A percentile compares a stretch with the other conserved stretches of the same genome.
Conservation (phyloP, 2,329 filamentous ascomycete genomes). For the Aspergillus costaricaensis region DNA sequence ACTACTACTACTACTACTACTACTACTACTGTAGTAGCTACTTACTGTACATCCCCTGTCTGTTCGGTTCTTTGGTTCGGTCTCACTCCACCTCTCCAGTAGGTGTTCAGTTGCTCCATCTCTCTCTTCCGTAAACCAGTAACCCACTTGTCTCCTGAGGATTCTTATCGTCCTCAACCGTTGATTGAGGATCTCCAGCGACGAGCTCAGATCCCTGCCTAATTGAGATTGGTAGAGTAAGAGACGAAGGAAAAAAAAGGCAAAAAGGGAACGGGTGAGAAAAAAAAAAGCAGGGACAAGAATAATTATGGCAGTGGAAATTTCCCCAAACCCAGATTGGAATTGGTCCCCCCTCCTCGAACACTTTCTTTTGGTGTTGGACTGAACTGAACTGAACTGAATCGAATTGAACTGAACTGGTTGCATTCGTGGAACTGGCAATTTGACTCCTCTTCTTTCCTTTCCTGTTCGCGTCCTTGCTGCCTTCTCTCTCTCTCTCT, state of each 20-base stretch:
- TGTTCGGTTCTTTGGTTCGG: no score
- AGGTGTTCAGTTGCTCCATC: no score
- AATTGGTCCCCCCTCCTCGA: not conserved
- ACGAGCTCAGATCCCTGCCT: slow-evolving; percentile 19
- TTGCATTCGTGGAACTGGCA: not conserved
- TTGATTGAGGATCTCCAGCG: slow-evolving; percentile 13
- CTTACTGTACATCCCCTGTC: no score
- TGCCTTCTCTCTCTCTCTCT: not conserved
- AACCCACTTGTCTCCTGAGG: not conserved
- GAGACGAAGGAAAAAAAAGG: not conserved
- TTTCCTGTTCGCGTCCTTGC: not conserved
- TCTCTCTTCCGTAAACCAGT: not conserved
- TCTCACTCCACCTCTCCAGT: no score
- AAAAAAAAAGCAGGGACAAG: not conserved
- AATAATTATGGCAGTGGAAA: slow-evolving; percentile 1
- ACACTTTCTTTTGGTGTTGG: no score
- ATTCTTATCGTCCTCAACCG: slow-evolving; percentile 8
- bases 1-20: no score
- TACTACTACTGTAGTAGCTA: no score
- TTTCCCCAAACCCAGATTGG: not conserved
- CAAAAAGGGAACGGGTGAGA: not conserved
- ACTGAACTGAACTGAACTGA: slow-evolving; percentile 5
- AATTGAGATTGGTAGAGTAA: slow-evolving; percentile 13
- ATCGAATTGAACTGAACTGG: not conserved
- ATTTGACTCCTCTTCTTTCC: not conserved